phyloP scores from a whole-genome alignment of 768 basidiomycete species.

The Royoungia palumana region DNA sequence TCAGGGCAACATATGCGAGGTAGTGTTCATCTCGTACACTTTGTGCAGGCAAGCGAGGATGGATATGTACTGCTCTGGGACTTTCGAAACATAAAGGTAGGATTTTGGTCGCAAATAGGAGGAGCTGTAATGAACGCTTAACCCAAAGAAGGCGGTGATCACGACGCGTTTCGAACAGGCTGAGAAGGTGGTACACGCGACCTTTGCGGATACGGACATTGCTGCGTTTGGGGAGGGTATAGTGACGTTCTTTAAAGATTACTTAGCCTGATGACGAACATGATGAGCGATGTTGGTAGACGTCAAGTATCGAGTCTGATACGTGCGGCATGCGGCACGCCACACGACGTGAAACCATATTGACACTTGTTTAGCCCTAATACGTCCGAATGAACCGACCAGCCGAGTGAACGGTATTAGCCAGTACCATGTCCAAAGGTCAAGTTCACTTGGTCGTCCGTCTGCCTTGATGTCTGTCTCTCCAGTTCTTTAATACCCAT shows the following conservation, averaged over 20 bases:
- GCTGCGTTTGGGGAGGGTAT: conserved; percentile 39
- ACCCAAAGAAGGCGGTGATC: conserved; percentile 35
- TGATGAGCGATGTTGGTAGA: neutral
- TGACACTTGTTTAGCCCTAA: conserved; percentile 23
- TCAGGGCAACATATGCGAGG: conserved; percentile 36
- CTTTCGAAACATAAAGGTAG: conserved; percentile 46
- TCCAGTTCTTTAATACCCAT: conserved; percentile 10
- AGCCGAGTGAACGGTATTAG: neutral
- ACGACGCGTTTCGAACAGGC: conserved; percentile 31
- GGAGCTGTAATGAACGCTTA: conserved; percentile 20
- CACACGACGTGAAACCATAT: neutral
- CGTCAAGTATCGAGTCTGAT: conserved; percentile 3
- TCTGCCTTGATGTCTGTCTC: conserved; percentile 18
- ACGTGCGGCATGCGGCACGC: conserved; percentile 15
- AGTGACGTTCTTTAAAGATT: conserved; percentile 39
- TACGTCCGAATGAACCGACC: neutral
- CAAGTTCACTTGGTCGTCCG: conserved; percentile 76
- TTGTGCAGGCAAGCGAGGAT: conserved; percentile 46
- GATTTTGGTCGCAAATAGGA: conserved; percentile 12
- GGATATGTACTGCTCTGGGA: conserved; percentile 47
- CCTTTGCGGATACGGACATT: conserved; percentile 38
- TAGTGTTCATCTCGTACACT: conserved; percentile 38
- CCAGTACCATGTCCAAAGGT: conserved; percentile 59
- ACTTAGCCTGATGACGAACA: conserved; percentile 20
- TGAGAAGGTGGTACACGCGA: conserved; percentile 38